phyloP scores from a whole-genome alignment of 257 asterid species.

The Solanum commersonii region DNA sequence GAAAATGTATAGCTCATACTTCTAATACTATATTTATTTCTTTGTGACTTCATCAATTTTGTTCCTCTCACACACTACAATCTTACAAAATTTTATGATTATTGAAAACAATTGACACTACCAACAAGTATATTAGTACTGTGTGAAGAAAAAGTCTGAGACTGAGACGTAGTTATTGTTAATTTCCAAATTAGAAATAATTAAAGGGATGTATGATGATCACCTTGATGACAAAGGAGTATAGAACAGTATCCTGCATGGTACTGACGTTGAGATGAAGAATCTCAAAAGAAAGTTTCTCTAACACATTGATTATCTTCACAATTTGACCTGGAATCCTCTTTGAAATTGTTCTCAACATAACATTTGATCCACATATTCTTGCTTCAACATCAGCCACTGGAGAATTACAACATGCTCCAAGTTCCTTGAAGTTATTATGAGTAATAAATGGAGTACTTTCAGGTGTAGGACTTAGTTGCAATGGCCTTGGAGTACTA shows the following conservation, averaged over 20 bases:
- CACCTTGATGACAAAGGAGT: slow-evolving; percentile 84
- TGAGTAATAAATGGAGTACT: slow-evolving; percentile 17
- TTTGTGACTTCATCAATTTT: not conserved
- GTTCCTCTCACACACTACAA: not conserved
- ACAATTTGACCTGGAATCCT: slow-evolving; percentile 65
- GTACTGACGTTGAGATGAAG: slow-evolving; percentile 84
- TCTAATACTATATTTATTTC: not conserved
- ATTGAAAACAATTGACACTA: not conserved
- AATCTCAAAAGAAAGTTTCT: slow-evolving; percentile 59
- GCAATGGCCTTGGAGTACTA: slow-evolving; percentile 29
- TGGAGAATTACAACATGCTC: slow-evolving; percentile 81
- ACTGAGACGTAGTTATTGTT: not conserved
- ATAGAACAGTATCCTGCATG: slow-evolving; percentile 95
- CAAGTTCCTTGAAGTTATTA: slow-evolving; percentile 52
- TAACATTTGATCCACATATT: slow-evolving; percentile 68
- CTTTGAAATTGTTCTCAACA: slow-evolving; percentile 54
- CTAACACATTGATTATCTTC: slow-evolving; percentile 57
- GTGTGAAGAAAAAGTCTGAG: not conserved
- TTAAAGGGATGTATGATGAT: not conserved
- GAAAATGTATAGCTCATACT: not conserved
- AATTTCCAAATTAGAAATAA: not conserved
- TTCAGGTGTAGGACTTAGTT: slow-evolving; percentile 37
- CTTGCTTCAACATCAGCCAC: slow-evolving; percentile 81
- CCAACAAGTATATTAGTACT: not conserved
- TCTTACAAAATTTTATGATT: not conserved